Base-by-base conservation (phyloP, 177 flowering plant genomes). In the Vitis hybrid region DNA sequence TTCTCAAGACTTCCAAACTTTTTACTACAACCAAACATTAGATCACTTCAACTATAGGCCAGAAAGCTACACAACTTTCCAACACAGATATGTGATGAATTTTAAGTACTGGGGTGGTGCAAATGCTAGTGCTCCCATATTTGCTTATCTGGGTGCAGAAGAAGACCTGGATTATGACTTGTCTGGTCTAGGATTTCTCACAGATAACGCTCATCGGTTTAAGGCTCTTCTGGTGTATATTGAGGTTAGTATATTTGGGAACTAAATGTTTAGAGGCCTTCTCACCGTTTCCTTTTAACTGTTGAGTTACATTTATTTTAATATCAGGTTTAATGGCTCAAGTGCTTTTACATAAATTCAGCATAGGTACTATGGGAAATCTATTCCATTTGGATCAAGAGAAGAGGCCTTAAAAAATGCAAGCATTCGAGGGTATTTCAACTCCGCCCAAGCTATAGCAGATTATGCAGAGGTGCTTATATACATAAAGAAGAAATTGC, bases 311-410 rank as follows among this genome's bases (percentile, higher is more conserved):
- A 33, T 33, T 33, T 2, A 33, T 33, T 5, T 33, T 33, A 33
- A 33, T 3, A 3, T 33, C 39, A 33, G 7, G 39, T 5, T 33
- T 5, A 33, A 33, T 33, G 7, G 39, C 39, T 33, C 5, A 33
- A 33, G 39, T 33, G 5, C 39, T 33, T 33, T 33, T 33, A 5
- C 39, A 33, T 33, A 33, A 33, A 33, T 33, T 16, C 73, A 86
- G 90, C 86, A 86, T 75, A 78, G 90, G 18, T 86, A 62, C 62
- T 85, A 84, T 66, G 91, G 89, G 11, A 16, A 82, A 48, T 87
- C 91, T 51, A 57, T 73, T 1, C 91, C 91, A 14, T 77, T 77
- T 49, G 85, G 81, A 31, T 58, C 80, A 4, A 63, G 82, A 10
- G 68, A 67, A 52, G 78, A 82, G 48, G 85, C 83, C 0, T 9